Evolutionary conservation across 306 rosid species (phyloP), one percentile per base, ranked within the genome.

Genomic region (Begonia loranthoides): DNA sequence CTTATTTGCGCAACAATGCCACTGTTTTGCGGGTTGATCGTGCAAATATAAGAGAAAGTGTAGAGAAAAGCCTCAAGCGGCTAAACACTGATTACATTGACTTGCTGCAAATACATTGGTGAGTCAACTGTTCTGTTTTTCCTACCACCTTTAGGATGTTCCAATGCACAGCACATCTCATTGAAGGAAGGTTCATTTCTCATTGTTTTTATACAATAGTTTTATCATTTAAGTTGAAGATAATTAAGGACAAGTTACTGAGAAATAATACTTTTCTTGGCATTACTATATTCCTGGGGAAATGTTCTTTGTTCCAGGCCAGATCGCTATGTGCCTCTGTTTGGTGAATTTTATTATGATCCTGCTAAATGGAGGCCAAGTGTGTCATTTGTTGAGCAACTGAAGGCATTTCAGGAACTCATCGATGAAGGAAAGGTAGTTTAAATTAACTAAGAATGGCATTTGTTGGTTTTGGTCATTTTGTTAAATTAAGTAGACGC

Each of bases 41-140:
- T 66, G 71, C 58, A 51, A 90, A 90, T 70, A 78, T 90, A 45
- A 82, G 45, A 74, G 97, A 82, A 71, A 82, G 95, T 62, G 97
- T 90, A 15, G 97, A 85, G 85, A 85, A 85, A 73, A 90, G 94
- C 63, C 94, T 85, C 9, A 74, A 76, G 68, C 95, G 92, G 54
- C 95, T 90, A 14, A 81, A 81, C 62, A 85, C 94, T 57, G 95
- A 90, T 59, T 82, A 90, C 81, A 85, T 90, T 62, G 97, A 85
- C 66, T 69, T 90, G 51, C 67, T 85, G 74, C 97, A 85, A 74
- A 85, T 85, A 74, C 97, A 90, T 75, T 90, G 95, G 97, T 85
- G 66, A 59, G 87, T 43, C 15, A 43, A 43, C 15, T 11, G 4
- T 43, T 43, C 15, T 43, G 3, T 11, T 3, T 4, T n/a, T 12